Evolutionary conservation across 2,329 filamentous ascomycete species (phyloP).

Genomic region (Aspergillus viridinutans): DNA sequence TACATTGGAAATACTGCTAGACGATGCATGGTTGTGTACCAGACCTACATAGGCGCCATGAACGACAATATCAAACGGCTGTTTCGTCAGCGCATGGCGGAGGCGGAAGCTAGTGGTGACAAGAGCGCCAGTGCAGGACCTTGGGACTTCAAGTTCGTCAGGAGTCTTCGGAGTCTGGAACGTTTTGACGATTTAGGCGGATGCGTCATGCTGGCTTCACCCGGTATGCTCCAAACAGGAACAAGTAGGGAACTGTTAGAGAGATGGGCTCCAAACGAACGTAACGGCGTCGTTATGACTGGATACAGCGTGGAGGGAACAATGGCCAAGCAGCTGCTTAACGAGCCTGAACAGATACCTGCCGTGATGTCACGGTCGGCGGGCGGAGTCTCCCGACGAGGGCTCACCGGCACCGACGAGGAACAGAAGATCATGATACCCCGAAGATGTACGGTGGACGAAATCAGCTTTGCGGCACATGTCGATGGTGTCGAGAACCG

Average conservation of each 20-base stretch:
- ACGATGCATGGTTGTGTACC: constrained; percentile 98
- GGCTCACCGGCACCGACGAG: constrained; percentile 60
- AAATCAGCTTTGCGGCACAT: constrained; percentile 93
- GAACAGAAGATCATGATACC: constrained; percentile 90
- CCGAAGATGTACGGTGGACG: constrained; percentile 84
- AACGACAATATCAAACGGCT: constrained; percentile 97
- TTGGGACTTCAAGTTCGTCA: constrained; percentile 95
- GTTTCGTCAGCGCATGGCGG: constrained; percentile 88
- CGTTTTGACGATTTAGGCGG: constrained; percentile 93
- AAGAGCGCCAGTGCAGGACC: constrained; percentile 67
- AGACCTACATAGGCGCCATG: constrained; percentile 97
- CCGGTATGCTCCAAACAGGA: constrained; percentile 97
- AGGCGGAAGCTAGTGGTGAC: constrained; percentile 77
- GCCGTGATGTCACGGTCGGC: constrained; percentile 77
- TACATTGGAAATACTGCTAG: constrained; percentile 93
- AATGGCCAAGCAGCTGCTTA: constrained; percentile 94
- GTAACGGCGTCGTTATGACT: constrained; percentile 97
- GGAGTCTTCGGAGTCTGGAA: constrained; percentile 86
- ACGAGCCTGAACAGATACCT: constrained; percentile 90
- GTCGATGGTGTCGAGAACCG: constrained; percentile 94
- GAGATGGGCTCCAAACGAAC: constrained; percentile 90
- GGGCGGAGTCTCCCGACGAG: constrained; percentile 50
- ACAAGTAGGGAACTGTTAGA: constrained; percentile 90
- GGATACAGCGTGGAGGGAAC: constrained; percentile 98
- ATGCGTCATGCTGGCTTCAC: constrained; percentile 95